These are phyloP conservation scores for Saccharomycopsis microspora DNA, from an alignment of 805 yeast species.

Conservation along the genomic window DNA sequence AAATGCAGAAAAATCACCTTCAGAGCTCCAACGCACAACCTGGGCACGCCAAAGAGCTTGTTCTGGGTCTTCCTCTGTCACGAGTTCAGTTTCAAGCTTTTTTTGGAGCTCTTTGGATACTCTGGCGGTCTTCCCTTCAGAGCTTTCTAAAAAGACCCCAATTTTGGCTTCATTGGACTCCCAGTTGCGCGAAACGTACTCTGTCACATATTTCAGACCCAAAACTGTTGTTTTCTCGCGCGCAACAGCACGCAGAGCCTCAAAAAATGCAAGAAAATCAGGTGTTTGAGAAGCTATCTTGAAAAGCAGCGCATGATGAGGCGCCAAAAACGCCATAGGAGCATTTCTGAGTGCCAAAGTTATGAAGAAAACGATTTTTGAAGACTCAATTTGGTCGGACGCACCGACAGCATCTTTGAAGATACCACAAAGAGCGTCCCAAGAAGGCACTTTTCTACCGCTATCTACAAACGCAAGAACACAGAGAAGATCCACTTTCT, in stretches of 20 bases:
- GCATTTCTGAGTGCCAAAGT: slow-evolving; percentile 46
- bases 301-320: slow-evolving; percentile 23
- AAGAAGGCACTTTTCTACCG: slow-evolving; percentile 36
- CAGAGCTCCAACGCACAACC: too few species aligned
- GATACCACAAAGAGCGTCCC: not conserved
- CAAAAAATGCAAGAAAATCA: slow-evolving; percentile 35
- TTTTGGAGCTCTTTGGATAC: too few species aligned
- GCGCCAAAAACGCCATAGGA: slow-evolving; percentile 11
- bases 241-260: slow-evolving; percentile 31
- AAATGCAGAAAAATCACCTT: too few species aligned
- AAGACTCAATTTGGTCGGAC: slow-evolving; percentile 12
- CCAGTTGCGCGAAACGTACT: slow-evolving; percentile 36
- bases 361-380: slow-evolving; percentile 26
- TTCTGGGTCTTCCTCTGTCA: too few species aligned
- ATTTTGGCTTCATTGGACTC: too few species aligned
- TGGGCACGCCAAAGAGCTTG: too few species aligned
- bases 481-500: slow-evolving; percentile 23
- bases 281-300: slow-evolving; percentile 31
- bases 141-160: too few species aligned
- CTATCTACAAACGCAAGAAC: slow-evolving; percentile 56
- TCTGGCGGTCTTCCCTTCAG: too few species aligned
- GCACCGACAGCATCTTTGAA: not conserved
- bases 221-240: slow-evolving; percentile 32
- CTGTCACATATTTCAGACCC: slow-evolving; percentile 35
- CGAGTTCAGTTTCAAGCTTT: too few species aligned